Percentiles rank a stretch among this genome's conserved stretches.
These are phyloP conservation scores for Henckelia pumila DNA, from an alignment of 257 asterid genomes.

Conservation along the genomic window DNA sequence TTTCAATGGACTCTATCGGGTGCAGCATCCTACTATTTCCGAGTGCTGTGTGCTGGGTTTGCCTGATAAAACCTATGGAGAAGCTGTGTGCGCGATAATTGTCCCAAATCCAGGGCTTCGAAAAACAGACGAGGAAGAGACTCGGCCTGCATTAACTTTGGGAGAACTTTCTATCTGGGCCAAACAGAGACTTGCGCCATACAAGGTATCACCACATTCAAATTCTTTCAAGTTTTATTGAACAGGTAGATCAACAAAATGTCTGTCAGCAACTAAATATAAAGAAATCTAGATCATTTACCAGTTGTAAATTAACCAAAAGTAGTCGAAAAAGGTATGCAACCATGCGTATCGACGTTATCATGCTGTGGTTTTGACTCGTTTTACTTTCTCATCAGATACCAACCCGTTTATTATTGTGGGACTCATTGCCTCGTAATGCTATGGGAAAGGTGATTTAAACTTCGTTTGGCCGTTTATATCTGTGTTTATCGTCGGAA, in stretches of 20 bases:
- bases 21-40: slow-evolving; percentile 73
- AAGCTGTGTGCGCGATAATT: slow-evolving; percentile 75
- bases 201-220: slow-evolving; percentile 55
- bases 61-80: slow-evolving; percentile 89
- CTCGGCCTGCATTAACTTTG: slow-evolving; percentile 72
- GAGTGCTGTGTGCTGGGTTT: slow-evolving; percentile 97
- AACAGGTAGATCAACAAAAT: background rate
- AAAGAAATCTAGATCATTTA: background rate
- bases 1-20: slow-evolving; percentile 19
- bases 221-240: background rate
- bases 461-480: background rate
- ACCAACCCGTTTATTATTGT: slow-evolving; percentile 68
- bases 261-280: background rate
- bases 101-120: slow-evolving; percentile 59
- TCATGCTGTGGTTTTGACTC: slow-evolving; percentile 2
- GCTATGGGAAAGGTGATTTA: slow-evolving; percentile 89
- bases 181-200: slow-evolving; percentile 92
- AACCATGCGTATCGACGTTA: background rate
- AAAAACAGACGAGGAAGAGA: slow-evolving; percentile 54
- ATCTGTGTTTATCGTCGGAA: background rate
- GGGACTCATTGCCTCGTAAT: slow-evolving; percentile 87
- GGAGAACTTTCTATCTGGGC: slow-evolving; percentile 82
- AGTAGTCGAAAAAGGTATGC: background rate
- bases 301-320: background rate
- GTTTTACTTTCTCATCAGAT: slow-evolving; percentile 38